Evolutionary conservation across 805 yeast species (phyloP).

Genomic region (Starmerella bacillaris): DNA sequence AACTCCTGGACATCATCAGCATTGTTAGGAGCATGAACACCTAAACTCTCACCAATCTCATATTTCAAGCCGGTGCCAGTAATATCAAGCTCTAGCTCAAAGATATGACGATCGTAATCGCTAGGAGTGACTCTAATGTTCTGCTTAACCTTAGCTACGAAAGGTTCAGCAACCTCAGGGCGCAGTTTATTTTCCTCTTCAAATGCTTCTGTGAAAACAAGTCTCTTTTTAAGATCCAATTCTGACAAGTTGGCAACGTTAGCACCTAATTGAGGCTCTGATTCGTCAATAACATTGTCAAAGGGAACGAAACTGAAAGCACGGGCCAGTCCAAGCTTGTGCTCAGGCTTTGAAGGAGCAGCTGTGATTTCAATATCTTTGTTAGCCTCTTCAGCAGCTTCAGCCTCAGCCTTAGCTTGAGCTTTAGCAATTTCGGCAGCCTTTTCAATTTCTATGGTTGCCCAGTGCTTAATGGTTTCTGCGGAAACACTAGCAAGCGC

Average conservation of each 20-base stretch:
- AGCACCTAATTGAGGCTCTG: conserved; percentile 19
- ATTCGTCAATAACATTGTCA: conserved; percentile 1
- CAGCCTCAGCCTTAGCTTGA: conserved; percentile 18
- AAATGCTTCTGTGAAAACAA: conserved; percentile 71
- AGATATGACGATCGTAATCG: conserved; percentile 82
- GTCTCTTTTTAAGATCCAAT: conserved; percentile 26
- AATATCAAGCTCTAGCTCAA: conserved; percentile 88
- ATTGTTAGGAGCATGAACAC: conserved; percentile 80
- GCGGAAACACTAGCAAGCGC: conserved; percentile 24
- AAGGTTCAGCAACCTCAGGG: conserved; percentile 80
- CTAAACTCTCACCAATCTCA: conserved; percentile 91
- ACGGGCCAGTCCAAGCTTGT: background rate
- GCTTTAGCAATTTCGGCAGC: conserved; percentile 17
- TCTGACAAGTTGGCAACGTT: conserved; percentile 40
- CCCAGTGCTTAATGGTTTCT: conserved; percentile 22
- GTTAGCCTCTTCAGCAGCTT: conserved; percentile 6
- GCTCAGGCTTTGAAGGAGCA: conserved; percentile 2
- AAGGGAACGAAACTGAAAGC: conserved; percentile 1
- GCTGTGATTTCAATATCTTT: conserved; percentile 16
- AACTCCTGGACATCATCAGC: conserved; percentile 47
- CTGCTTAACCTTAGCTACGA: conserved; percentile 74
- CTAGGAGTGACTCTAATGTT: conserved; percentile 80
- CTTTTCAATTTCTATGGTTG: conserved; percentile 15
- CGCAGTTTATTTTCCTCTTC: conserved; percentile 41
- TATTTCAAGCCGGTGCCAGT: conserved; percentile 80